These are phyloP conservation scores for Penicillium coprophilum DNA, from an alignment of 495 filamentous ascomycete species.

Conservation along the genomic window DNA sequence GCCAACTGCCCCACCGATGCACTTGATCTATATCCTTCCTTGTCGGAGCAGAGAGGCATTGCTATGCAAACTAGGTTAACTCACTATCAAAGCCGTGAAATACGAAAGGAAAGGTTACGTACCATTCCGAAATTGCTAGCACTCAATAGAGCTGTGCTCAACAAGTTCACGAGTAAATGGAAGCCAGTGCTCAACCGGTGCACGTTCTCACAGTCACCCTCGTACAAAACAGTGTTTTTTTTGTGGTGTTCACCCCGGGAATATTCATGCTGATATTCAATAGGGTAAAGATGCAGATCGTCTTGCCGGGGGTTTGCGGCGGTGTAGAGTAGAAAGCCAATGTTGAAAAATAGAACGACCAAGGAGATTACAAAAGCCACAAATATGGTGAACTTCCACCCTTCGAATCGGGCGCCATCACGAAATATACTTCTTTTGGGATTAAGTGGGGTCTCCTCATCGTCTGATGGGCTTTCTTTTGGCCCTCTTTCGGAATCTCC, in stretches of 20 bases:
- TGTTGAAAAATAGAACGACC: constrained; percentile 2
- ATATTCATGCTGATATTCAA: too few species aligned
- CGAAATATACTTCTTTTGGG: too few species aligned
- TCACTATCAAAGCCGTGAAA: too few species aligned
- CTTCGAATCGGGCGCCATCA: neutral
- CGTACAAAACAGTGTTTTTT: neutral
- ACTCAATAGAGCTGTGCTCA: constrained; percentile 2
- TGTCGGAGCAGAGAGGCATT: constrained; percentile 8
- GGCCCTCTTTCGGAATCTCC: too few species aligned
- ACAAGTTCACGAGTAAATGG: constrained; percentile 1
- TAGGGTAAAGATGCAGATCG: too few species aligned
- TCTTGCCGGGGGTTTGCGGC: neutral
- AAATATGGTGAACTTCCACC: constrained; percentile 5
- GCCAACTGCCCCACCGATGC: neutral
- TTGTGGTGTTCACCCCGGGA: too few species aligned
- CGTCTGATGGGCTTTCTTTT: too few species aligned
- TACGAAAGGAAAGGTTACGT: neutral
- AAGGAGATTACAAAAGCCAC: neutral
- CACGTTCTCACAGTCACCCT: constrained; percentile 1
- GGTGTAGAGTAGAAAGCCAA: neutral
- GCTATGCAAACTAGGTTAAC: neutral
- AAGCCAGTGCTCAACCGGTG: neutral
- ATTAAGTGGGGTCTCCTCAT: too few species aligned
- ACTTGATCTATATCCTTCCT: neutral
- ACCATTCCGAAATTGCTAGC: constrained; percentile 14